Base-by-base conservation (phyloP, 805 yeast genomes). In the Zygoascus flipseniorum region DNA sequence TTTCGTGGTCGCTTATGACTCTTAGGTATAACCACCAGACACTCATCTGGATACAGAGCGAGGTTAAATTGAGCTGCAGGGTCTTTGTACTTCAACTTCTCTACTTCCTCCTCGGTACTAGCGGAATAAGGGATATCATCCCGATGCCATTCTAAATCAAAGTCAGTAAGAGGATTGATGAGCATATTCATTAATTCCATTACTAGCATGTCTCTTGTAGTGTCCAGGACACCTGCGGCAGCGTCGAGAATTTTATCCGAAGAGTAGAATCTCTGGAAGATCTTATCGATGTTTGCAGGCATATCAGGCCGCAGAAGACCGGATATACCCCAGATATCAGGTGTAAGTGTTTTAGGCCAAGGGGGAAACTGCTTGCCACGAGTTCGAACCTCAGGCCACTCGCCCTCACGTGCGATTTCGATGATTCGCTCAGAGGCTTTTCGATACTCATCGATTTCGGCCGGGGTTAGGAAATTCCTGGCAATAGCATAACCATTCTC, bases 311-410 rank as follows among this genome's bases (percentile, higher is more conserved):
- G 75, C 60, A 77, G 63, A 46, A 77, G 66, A 8, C 77, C 77
- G 4, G 74, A 63, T 9, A 77, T 68, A 0, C 81, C 81, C 81
- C 81, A 77, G 53, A 77, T 76, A 55, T 77, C 80, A 2, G 80
- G 79, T 52, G 71, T 70, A 58, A 70, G 74, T 53, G 74, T 73
- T 51, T 66, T 67, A 16, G 80, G 79, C 81, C 81, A 77, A n/a
- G 81, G 81, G 8, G 81, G 81, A 58, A 77, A 77, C 59, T 77
- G 81, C 56, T 77, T 77, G 6, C 80, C 80, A 47, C 74, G 63
- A 2, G 79, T 75, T 56, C 81, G 68, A 14, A 76, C 78, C 48
- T 71, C 67, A 14, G 73, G 67, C 81, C 80, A 77, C 18, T 72
- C 65, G 2, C 81, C 81, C 3, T 63, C 69, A 45, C 81, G 64